Evolutionary conservation across 768 basidiomycete species (phyloP), one percentile per base, ranked within the genome.

Genomic region (Piloderma croceum): DNA sequence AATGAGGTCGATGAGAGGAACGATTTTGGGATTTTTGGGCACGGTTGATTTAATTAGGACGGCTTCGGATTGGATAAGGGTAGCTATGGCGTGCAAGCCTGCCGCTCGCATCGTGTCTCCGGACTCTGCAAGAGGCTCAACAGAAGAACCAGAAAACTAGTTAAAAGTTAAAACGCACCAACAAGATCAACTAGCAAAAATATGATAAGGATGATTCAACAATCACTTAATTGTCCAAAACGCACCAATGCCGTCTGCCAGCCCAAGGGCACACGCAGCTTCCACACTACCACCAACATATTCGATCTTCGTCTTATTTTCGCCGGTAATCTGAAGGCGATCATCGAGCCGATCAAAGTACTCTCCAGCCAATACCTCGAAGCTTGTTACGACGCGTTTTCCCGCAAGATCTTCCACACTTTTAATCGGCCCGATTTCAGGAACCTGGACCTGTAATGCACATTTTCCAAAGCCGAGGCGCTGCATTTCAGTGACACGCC

Each of bases 41-140:
- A 65, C 63, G 38, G 67, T 71, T 1, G 87, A 90, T 46, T 81
- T 86, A 71, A 99, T 96, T 24, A 99, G 79, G 39, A 97, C 89
- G 9, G 94, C 93, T 64, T 99, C 86, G 1, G 84, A 79, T 29
- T 81, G 62, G 40, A 99, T 76, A 9, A 99, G 59, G 7, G 91
- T 97, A 11, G 82, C 85, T 53, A 99, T 97, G 29, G 94, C 81
- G 59, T 88, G 88, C 41, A 98, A 71, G 25, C 94, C 96, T 1
- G 93, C 93, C 19, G 94, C 96, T 24, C 94, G 89, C 96, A 99
- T 99, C 6, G 96, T 99, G 54, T 99, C 96, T 31, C 96, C 96
- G 13, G 94, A 99, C 66, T 98, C 94, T 93, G 58, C 29, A 35
- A 35, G 20, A 39, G 17, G n/a, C 6, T 17, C 19, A 20, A 31